A percentile compares a stretch with the other conserved stretches of the same genome.
phyloP scores from a whole-genome alignment of 352 stramenopile genomes.

The Globisporangium lucens region DNA sequence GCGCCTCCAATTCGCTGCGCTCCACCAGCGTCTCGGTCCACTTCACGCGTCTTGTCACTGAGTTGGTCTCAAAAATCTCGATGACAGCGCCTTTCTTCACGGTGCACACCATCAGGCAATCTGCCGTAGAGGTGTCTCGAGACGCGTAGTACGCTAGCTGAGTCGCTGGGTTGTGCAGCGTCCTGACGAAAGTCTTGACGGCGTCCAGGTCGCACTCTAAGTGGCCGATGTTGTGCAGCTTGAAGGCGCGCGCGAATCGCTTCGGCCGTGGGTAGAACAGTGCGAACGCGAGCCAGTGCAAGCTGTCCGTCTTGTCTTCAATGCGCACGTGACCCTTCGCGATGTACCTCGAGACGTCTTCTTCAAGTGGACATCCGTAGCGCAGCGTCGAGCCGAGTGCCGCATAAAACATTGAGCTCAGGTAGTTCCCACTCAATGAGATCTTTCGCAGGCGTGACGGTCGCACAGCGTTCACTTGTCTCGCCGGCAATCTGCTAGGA shows the following conservation, averaged over 20 bases:
- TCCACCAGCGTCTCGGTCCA: constrained; percentile 4
- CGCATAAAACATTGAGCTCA: not conserved
- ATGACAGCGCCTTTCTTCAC: not conserved
- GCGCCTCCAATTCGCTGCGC: constrained; percentile 13
- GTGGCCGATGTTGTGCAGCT: constrained; percentile 3
- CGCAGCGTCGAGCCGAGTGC: not conserved
- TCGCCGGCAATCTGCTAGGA: not conserved
- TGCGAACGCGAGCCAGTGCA: constrained; percentile 19
- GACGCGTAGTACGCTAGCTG: not conserved
- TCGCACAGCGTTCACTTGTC: not conserved
- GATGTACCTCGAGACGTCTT: not conserved
- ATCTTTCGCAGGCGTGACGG: not conserved
- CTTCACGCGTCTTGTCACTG: not conserved
- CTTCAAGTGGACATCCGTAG: not conserved
- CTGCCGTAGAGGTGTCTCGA: not conserved
- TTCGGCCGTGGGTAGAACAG: constrained; percentile 21
- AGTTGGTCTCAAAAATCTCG: not conserved
- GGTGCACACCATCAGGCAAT: not conserved
- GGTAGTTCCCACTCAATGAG: not conserved
- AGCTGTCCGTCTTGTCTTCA: not conserved
- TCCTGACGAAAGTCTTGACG: not conserved
- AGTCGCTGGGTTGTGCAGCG: not conserved
- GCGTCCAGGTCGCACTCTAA: not conserved
- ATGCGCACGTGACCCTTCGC: not conserved
- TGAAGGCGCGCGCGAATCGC: constrained; percentile 6